Evolutionary conservation across 1,139 yeast genomes (phyloP), one percentile per base, ranked within the genome.

Genomic region (Groenewaldozyma auringiensis): DNA sequence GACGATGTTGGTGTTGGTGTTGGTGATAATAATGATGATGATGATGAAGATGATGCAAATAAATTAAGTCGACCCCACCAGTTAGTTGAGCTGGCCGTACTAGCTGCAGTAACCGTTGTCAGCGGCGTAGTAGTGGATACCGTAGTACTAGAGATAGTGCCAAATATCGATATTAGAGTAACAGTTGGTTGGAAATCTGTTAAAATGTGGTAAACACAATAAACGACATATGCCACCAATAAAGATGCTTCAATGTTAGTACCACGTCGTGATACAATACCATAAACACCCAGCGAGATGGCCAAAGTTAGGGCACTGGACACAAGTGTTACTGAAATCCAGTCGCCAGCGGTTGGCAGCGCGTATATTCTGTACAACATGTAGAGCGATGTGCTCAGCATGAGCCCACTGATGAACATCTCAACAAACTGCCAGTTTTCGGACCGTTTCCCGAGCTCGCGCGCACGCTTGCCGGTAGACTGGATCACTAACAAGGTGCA

Each of bases 401-500:
- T 77, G 29, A 83, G 77, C 4, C 95, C 92, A 47, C 94, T 79
- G 2, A 80, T 72, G 44, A 87, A 66, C 43, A 92, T 73, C 50
- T 85, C 81, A 1, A 81, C 77, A 41, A 89, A 82, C 50, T 84
- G 77, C 94, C 95, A 86, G 35, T 79, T 70, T 59, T 85, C 94
- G 8, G 89, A 83, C 53, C 72, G 76, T 33, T 72, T 70, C n/a
- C 82, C 77, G 40, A 87, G 67, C 83, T 92, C 83, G 51, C 77
- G 74, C 46, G 86, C 75, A 6, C 86, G 78, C 60, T 87, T 92
- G 4, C 97, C 96, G 37, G 85, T 75, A 6, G 95, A 88, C 66
- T 92, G 98, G 51, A 92, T 86, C 25, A 88, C 81, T 47, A 92
- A 69, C 37, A 92, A 74, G 0, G 96, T 81, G 66, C 96, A 92